Base-by-base conservation (phyloP, 345 rosid species). In the Populus davidiana region DNA sequence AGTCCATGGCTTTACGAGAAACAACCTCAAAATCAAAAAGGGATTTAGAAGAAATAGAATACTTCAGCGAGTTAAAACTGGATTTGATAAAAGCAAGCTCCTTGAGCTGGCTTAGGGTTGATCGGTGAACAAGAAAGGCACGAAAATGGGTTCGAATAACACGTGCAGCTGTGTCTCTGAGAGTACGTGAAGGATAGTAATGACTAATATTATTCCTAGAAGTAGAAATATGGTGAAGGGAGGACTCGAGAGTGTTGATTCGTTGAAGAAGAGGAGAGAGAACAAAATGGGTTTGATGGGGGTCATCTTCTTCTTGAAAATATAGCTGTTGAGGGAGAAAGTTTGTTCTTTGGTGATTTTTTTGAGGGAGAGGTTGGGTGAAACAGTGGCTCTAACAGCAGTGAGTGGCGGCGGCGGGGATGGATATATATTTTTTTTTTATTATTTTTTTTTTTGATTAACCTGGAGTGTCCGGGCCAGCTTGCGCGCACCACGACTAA, bases 111-210 rank as follows among this genome's bases (percentile, higher is more conserved):
- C 97, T 81, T 35, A 95, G 91, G 73, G 92, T 84, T 64, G 98
- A 95, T 90, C 98, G 89, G 35, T 82, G 90, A 73, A 84, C 97
- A 2, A 95, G 89, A 86, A 88, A 90, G 38, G 91, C 83, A 0
- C 97, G 91, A 78, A 93, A 95, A 84, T 88, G 94, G 79, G 85
- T 80, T 77, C 91, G 98, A 75, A 95, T 95, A 43, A 95, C 86
- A 31, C 94, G 87, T 35, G 99, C 98, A 9, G 98, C 98, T 14
- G 87, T 79, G 64, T 91, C 95, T 85, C 89, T 87, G 2, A 92
- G 81, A 20, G 93, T 78, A 44, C 50, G 63, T 7, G 82, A 68
- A 18, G 81, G 80, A 56, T 43, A 39, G 79, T 56, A 39, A 77
- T 39, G 35, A 33, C 72, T 76, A 27, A 69, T 78, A 43, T 67